These are phyloP conservation scores for Neonectria coccinea DNA, from an alignment of 2,329 filamentous ascomycete species.

Conservation along the genomic window DNA sequence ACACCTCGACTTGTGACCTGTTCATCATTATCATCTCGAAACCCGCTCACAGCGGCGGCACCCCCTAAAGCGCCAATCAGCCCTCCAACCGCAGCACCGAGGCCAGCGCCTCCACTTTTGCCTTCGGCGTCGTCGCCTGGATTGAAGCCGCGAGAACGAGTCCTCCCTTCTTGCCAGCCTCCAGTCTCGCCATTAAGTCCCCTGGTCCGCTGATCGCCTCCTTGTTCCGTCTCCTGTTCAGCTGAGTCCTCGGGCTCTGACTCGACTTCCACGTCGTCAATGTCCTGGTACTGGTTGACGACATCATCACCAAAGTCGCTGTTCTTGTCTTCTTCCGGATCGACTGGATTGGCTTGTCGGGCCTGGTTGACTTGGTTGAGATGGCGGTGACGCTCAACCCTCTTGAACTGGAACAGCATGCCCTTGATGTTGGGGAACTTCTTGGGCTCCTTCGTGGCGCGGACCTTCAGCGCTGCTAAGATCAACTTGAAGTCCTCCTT, in stretches of 20 bases:
- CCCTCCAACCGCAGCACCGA: not conserved
- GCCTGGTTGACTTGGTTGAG: not conserved
- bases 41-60: not conserved
- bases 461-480: constrained; percentile 13
- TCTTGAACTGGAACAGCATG: constrained; percentile 28
- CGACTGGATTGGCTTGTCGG: not conserved
- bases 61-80: not conserved
- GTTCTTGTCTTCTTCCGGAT: constrained; percentile 17
- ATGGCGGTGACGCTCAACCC: constrained; percentile 5
- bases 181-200: constrained; percentile 4
- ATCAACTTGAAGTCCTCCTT: constrained; percentile 31
- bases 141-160: constrained; percentile 4
- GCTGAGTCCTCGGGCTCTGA: constrained; percentile 5
- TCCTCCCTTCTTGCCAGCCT: constrained; percentile 5
- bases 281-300: constrained; percentile 22
- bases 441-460: constrained; percentile 15
- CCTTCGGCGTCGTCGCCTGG: not conserved
- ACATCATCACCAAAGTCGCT: constrained; percentile 30
- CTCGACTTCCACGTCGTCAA: constrained; percentile 26
- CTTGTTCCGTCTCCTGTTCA: not conserved
- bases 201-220: constrained; percentile 7
- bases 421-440: constrained; percentile 28
- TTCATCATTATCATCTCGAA: constrained; percentile 2
- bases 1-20: constrained; percentile 10
- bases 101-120: not conserved